phyloP scores from a whole-genome alignment of 2,329 filamentous ascomycete genomes.

The Purpureocillium lavendulum region DNA sequence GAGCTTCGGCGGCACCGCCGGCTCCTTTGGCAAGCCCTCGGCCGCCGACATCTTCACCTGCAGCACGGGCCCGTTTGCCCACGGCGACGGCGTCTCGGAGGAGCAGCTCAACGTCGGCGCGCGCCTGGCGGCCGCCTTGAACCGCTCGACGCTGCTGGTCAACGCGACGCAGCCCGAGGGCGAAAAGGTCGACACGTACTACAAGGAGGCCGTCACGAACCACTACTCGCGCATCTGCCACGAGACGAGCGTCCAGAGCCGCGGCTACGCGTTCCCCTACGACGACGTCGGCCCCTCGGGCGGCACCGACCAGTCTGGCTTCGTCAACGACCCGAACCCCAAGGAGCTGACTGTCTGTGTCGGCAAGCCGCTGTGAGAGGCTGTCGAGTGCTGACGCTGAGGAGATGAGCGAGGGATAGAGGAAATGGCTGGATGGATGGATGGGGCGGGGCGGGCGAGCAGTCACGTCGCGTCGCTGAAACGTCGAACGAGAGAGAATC shows the following conservation, averaged over 20 bases:
- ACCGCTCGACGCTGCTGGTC: constrained; percentile 59
- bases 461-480: too few relatives aligned
- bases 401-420: too few relatives aligned
- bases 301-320: constrained; percentile 53
- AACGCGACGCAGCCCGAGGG: constrained; percentile 43
- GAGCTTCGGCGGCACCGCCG: constrained; percentile 31
- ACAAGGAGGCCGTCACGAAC: constrained; percentile 48
- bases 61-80: constrained; percentile 48
- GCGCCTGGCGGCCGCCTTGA: constrained; percentile 67
- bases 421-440: too few relatives aligned
- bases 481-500: too few relatives aligned
- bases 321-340: constrained; percentile 49
- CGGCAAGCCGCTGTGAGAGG: constrained; percentile 27
- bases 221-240: constrained; percentile 61
- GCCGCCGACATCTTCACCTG: constrained; percentile 44
- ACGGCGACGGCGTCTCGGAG: constrained; percentile 28
- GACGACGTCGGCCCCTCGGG: constrained; percentile 55
- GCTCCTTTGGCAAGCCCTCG: constrained; percentile 39
- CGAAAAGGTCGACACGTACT: constrained; percentile 42
- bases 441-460: too few relatives aligned
- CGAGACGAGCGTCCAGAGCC: constrained; percentile 46
- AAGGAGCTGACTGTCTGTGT: constrained; percentile 47
- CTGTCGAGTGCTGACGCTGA: neutral
- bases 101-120: constrained; percentile 58
- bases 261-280: constrained; percentile 64